Conservation (phyloP, 2,329 filamentous ascomycete species). For the Diaporthe sp. region DNA sequence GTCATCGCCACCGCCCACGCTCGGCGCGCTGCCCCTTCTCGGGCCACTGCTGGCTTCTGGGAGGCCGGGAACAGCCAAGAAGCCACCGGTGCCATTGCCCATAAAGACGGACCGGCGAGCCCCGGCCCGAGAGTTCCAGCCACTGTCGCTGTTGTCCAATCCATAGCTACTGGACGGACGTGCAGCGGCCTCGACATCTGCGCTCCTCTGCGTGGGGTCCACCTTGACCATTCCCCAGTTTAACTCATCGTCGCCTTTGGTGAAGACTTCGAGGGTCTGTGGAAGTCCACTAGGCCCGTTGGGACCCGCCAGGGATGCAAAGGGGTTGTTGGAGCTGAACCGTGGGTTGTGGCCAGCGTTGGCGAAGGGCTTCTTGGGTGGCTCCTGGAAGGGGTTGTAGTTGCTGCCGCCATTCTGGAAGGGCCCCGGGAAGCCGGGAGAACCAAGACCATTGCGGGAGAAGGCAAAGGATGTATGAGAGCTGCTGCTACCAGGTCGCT, state of each 20-base stretch:
- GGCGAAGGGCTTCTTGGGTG: slow-evolving; percentile 45
- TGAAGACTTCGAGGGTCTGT: slow-evolving; percentile 71
- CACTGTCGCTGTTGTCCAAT: slow-evolving; percentile 65
- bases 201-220: slow-evolving; percentile 49
- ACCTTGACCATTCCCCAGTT: slow-evolving; percentile 72
- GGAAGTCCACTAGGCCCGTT: slow-evolving; percentile 57
- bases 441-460: slow-evolving; percentile 41
- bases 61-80: slow-evolving; percentile 63
- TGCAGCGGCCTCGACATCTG: slow-evolving; percentile 46
- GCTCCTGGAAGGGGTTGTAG: slow-evolving; percentile 41
- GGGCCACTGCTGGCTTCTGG: slow-evolving; percentile 42
- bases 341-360: slow-evolving; percentile 52
- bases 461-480: slow-evolving; percentile 43
- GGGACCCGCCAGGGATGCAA: slow-evolving; percentile 55
- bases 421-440: slow-evolving; percentile 42
- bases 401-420: slow-evolving; percentile 40
- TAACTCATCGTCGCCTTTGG: slow-evolving; percentile 69
- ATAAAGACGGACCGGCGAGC: slow-evolving; percentile 68
- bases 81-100: slow-evolving; percentile 64
- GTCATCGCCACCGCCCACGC: slow-evolving; percentile 49
- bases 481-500: slow-evolving; percentile 52
- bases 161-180: slow-evolving; percentile 69
- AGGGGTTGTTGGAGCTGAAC: slow-evolving; percentile 74
- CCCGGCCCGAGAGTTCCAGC: slow-evolving; percentile 64
- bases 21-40: slow-evolving; percentile 41